Conservation (phyloP, 2,329 filamentous ascomycete genomes). For the Colletotrichum gloeosporioides region DNA sequence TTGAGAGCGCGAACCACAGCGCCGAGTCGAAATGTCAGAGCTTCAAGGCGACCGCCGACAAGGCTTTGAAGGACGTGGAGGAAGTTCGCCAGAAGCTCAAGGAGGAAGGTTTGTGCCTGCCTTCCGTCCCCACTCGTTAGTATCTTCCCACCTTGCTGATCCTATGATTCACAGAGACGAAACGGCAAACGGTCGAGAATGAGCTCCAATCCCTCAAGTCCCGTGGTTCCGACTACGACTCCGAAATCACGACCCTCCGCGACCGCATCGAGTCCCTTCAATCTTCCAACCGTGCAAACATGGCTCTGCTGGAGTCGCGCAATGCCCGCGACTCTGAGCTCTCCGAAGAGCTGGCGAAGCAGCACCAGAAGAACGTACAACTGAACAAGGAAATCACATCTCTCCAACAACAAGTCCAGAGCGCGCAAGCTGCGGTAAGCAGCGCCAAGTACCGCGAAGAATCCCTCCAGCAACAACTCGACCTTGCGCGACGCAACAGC, state of each 20-base stretch:
- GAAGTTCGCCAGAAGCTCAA: slow-evolving; percentile 82
- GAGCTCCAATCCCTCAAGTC: slow-evolving; percentile 82
- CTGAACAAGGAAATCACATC: slow-evolving; percentile 82
- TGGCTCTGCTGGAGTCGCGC: slow-evolving; percentile 89
- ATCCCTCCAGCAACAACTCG: slow-evolving; percentile 86
- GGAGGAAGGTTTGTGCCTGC: slow-evolving; percentile 70
- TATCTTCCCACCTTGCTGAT: neutral
- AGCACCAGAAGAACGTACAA: slow-evolving; percentile 87
- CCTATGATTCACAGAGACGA: slow-evolving; percentile 64
- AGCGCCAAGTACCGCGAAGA: slow-evolving; percentile 91
- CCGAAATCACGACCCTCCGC: slow-evolving; percentile 77
- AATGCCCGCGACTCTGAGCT: slow-evolving; percentile 85
- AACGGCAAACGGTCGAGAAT: slow-evolving; percentile 76
- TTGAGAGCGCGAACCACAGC: slow-evolving; percentile 86
- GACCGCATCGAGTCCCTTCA: slow-evolving; percentile 87
- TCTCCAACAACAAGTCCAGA: slow-evolving; percentile 84
- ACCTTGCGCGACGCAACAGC: slow-evolving; percentile 85
- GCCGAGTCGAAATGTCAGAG: slow-evolving; percentile 83
- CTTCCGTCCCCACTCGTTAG: neutral
- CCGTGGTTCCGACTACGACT: slow-evolving; percentile 74
- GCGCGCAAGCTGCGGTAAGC: slow-evolving; percentile 78
- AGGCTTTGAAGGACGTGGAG: slow-evolving; percentile 82
- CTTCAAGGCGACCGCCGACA: slow-evolving; percentile 82
- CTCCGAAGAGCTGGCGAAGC: slow-evolving; percentile 83
- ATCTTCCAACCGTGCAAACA: slow-evolving; percentile 87